Evolutionary conservation across 140 eudicot genomes (phyloP), one percentile per base, ranked within the genome.

Genomic region (Bidens hawaiensis): DNA sequence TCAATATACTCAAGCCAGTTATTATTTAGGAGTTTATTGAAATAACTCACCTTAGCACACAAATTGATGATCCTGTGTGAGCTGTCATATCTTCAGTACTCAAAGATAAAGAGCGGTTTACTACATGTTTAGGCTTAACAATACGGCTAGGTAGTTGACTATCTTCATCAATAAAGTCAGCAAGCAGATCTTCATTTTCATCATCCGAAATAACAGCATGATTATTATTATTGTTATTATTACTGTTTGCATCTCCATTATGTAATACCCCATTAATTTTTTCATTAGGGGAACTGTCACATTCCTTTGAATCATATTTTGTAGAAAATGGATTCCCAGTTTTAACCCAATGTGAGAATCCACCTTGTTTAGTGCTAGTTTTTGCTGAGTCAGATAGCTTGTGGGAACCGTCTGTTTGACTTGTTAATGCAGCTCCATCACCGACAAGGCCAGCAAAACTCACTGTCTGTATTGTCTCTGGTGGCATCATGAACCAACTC

Each of bases 111-210:
- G 94, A 83, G 14, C 57, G 65, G 38, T 69, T 82, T 63, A 75
- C 72, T 75, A 75, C 26, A 70, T 79, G 83, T 60, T 65, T 79
- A 25, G 90, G 81, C 51, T 71, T 85, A 62, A 84, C 81, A 56
- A 72, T 73, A 55, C 99, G 88, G 75, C 97, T 94, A 22, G 99
- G 99, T 30, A 88, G 94, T 79, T 94, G 99, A 70, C 99, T 94
- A 67, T 94, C 99, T 71, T 94, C 99, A 33, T 94, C 99, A 76
- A 94, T 94, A 74, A 94, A 94, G 85, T 94, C 99, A 15, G 99
- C 99, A 75, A 61, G 95, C 57, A 94, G 97, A 85, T 88, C 97
- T 82, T 94, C 99, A 78, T 85, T 94, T 77, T 94, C 99, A 47
- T 94, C 99, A 66, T 94, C 99, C 47, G 65, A 60, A 33, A 71